phyloP scores from a whole-genome alignment of 108 stramenopile genomes.

The Nitzschia putrida region DNA sequence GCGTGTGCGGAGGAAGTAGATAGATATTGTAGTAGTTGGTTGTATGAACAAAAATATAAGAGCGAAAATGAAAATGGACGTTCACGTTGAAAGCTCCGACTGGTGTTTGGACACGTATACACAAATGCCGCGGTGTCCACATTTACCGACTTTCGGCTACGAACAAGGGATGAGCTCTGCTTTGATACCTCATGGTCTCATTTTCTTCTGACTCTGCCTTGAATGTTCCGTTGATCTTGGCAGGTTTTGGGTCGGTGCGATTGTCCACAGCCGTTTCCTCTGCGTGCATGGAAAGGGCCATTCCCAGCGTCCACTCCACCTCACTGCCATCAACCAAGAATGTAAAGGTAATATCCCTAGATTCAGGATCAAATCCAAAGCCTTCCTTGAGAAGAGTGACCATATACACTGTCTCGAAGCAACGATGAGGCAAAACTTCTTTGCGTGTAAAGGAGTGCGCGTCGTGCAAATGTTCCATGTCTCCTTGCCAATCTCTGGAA shows the following conservation, averaged over 20 bases:
- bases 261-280: slow-evolving; percentile 27
- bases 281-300: slow-evolving; percentile 63
- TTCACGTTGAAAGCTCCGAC: too few relatives aligned
- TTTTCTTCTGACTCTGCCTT: slow-evolving; percentile 9
- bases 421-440: slow-evolving; percentile 82
- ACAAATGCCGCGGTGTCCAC: too few relatives aligned
- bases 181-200: slow-evolving; percentile 10
- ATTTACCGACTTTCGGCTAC: slow-evolving; percentile 1
- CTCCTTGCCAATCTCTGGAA: slow-evolving; percentile 71
- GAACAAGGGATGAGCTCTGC: slow-evolving; percentile 10
- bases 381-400: slow-evolving; percentile 84
- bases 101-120: too few relatives aligned
- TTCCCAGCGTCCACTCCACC: slow-evolving; percentile 89
- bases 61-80: too few relatives aligned
- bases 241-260: background rate
- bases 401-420: slow-evolving; percentile 88
- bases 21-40: too few relatives aligned
- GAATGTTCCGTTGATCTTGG: slow-evolving; percentile 10
- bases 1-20: too few relatives aligned
- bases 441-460: slow-evolving; percentile 73
- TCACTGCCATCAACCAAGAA: slow-evolving; percentile 85
- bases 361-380: slow-evolving; percentile 82
- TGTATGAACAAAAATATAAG: too few relatives aligned
- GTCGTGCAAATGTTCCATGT: slow-evolving; percentile 70
- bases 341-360: slow-evolving; percentile 84